A percentile compares a stretch with the other conserved stretches of the same genome.
Conservation (phyloP, 139 green algal genomes). For the Raphidocelis subcapitata region DNA sequence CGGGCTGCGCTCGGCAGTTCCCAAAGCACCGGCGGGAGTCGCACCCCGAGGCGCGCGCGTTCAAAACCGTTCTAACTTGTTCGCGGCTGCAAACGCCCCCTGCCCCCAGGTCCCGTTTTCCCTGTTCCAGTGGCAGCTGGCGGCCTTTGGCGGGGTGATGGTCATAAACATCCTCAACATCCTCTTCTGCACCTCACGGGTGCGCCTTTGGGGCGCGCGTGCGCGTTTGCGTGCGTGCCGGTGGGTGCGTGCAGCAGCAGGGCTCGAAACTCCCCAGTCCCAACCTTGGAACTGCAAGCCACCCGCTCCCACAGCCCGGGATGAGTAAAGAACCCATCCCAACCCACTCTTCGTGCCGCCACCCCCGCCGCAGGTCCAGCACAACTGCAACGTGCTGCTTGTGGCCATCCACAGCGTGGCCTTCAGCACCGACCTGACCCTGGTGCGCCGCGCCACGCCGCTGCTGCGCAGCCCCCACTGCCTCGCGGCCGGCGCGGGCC, state of each 20-base stretch:
- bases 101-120: neutral
- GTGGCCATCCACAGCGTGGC: conserved; percentile 40
- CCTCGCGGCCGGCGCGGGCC: neutral
- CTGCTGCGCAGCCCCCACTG: neutral
- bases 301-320: no score
- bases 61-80: no score
- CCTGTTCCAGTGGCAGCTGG: conserved; percentile 22
- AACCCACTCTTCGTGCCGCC: no score
- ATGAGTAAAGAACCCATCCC: no score
- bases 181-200: conserved; percentile 25
- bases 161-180: conserved; percentile 41
- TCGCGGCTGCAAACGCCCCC: no score
- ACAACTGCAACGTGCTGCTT: conserved; percentile 48
- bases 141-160: conserved; percentile 37
- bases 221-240: conserved; percentile 17
- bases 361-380: no score
- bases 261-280: neutral
- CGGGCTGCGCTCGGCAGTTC: no score
- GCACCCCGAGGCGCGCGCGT: no score
- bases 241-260: neutral
- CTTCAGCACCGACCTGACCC: conserved; percentile 36
- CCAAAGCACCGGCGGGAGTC: no score
- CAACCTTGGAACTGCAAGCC: neutral
- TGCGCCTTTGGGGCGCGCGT: no score
- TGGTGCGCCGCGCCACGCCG: conserved; percentile 17